Conservation (phyloP, 805 yeast genomes). For the Blastobotrys americana region DNA sequence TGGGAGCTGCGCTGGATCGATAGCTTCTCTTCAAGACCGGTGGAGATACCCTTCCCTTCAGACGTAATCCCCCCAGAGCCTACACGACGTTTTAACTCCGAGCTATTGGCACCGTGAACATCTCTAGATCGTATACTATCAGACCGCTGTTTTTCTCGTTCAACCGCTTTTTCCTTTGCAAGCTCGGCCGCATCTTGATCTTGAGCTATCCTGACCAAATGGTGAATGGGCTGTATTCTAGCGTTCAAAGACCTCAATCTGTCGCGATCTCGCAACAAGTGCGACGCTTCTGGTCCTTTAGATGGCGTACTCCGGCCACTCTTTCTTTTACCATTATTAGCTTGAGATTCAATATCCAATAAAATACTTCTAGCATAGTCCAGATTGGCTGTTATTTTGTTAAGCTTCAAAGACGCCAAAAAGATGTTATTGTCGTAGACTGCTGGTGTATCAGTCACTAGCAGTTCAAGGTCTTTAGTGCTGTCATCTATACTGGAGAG, state of each 20-base stretch:
- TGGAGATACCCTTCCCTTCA: neutral
- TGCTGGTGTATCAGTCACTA: neutral
- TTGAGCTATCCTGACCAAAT: slow-evolving; percentile 6
- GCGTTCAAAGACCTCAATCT: slow-evolving; percentile 14
- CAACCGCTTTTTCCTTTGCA: slow-evolving; percentile 1
- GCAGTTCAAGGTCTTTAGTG: neutral
- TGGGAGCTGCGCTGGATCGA: slow-evolving; percentile 32
- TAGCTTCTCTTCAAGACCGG: slow-evolving; percentile 19
- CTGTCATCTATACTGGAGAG: neutral
- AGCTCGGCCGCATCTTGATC: slow-evolving; percentile 6
- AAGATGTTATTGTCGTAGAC: slow-evolving; percentile 12
- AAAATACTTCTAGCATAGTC: slow-evolving; percentile 17
- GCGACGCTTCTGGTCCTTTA: slow-evolving; percentile 2
- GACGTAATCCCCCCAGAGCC: neutral
- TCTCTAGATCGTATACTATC: too few species aligned
- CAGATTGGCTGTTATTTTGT: slow-evolving; percentile 16
- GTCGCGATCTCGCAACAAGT: neutral
- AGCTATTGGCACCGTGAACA: neutral
- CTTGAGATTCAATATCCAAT: slow-evolving; percentile 15
- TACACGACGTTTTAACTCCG: slow-evolving; percentile 3
- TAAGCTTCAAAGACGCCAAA: slow-evolving; percentile 14
- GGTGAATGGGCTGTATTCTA: slow-evolving; percentile 10
- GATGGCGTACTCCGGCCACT: neutral
- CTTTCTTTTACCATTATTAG: neutral
- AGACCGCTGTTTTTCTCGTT: neutral